Evolutionary conservation across 768 basidiomycete species (phyloP).

Genomic region (Boletus barrowsii): DNA sequence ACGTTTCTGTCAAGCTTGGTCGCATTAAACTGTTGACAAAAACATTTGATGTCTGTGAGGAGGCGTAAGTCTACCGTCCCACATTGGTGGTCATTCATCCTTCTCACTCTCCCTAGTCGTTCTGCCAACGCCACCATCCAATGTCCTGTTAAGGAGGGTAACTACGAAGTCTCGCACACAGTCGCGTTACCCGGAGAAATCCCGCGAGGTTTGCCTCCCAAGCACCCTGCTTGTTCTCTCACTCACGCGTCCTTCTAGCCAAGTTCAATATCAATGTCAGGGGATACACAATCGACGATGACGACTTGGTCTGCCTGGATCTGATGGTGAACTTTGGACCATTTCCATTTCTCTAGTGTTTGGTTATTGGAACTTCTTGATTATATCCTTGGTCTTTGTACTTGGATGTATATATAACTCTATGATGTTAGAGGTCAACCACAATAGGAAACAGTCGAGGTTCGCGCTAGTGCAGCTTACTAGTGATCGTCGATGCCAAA

Average conservation of each 20-base stretch:
- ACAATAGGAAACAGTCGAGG: constrained; percentile 7
- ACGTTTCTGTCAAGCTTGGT: constrained; percentile 92
- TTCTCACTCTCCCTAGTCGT: constrained; percentile 42
- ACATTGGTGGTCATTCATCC: not conserved
- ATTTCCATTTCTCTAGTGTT: constrained; percentile 22
- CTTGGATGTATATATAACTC: constrained; percentile 5
- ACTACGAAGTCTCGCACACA: constrained; percentile 74
- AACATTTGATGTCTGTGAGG: constrained; percentile 85
- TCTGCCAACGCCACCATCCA: constrained; percentile 72
- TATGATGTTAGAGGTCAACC: not conserved
- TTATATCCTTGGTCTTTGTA: not conserved
- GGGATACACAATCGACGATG: constrained; percentile 70
- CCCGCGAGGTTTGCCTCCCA: constrained; percentile 55
- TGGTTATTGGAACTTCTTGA: constrained; percentile 23
- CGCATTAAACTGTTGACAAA: constrained; percentile 84
- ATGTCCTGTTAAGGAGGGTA: constrained; percentile 78
- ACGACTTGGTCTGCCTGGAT: constrained; percentile 76
- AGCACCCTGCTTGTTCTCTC: not conserved
- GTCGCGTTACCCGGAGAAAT: constrained; percentile 91
- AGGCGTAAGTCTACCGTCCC: constrained; percentile 67
- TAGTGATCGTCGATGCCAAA: constrained; percentile 62
- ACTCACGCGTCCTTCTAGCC: constrained; percentile 45
- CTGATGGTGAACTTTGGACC: constrained; percentile 76
- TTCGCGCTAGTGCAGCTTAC: not conserved
- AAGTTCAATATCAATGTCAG: constrained; percentile 73